phyloP scores from a whole-genome alignment of 176 grass and related monocot species.

The Coix lacrymajobi region DNA sequence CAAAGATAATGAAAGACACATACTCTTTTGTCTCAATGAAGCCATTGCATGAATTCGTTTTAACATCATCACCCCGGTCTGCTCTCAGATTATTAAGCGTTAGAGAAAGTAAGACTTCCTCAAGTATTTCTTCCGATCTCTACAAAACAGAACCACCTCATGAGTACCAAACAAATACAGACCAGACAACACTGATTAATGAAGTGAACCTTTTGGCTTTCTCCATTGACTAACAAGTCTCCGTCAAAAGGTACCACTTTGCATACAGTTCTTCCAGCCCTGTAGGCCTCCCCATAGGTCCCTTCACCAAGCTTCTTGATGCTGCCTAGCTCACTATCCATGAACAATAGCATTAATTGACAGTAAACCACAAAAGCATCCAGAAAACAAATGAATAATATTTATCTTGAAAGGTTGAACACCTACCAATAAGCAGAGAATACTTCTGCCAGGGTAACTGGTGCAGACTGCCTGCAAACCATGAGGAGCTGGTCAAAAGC shows the following conservation, averaged over 20 bases:
- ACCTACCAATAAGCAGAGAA: conserved; percentile 75
- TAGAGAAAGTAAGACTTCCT: conserved; percentile 82
- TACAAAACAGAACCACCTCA: conserved; percentile 31
- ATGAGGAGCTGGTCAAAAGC: conserved; percentile 73
- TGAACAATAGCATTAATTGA: conserved; percentile 17
- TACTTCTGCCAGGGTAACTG: conserved; percentile 58
- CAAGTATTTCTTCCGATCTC: conserved; percentile 84
- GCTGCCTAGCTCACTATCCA: conserved; percentile 50
- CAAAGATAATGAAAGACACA: conserved; percentile 5
- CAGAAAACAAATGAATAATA: conserved; percentile 21
- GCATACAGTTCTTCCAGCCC: conserved; percentile 68
- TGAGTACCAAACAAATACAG: conserved; percentile 25
- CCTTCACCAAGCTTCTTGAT: conserved; percentile 89
- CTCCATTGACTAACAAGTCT: conserved; percentile 69
- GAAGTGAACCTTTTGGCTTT: conserved; percentile 79
- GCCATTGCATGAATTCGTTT: conserved; percentile 59
- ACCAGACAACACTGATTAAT: background rate
- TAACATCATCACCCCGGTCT: conserved; percentile 8
- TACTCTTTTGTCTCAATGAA: conserved; percentile 97
- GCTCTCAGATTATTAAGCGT: conserved; percentile 76
- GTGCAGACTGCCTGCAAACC: conserved; percentile 64
- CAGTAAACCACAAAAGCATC: background rate
- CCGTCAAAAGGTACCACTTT: conserved; percentile 97
- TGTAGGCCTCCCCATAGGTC: conserved; percentile 86
- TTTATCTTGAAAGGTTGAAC: conserved; percentile 8